Conservation (phyloP, 768 basidiomycete genomes). For the Lentinula boryana region DNA sequence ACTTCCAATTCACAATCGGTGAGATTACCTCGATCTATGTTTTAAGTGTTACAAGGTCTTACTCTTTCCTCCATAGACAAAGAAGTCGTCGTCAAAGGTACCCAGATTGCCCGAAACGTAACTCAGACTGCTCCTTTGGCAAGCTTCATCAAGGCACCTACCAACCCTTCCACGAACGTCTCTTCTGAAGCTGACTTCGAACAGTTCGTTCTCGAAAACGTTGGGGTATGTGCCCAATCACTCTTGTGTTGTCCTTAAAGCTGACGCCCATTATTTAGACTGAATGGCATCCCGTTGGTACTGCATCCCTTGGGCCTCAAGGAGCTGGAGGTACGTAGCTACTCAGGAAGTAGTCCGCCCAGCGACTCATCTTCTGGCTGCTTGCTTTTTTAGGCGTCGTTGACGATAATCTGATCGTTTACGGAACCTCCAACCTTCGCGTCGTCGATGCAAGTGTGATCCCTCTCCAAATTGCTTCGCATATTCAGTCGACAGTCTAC, state of each 20-base stretch:
- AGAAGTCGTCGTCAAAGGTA: background rate
- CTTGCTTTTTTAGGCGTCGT: slow-evolving; percentile 27
- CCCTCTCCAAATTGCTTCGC: slow-evolving; percentile 24
- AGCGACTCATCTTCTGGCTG: background rate
- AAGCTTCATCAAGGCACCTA: background rate
- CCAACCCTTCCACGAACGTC: background rate
- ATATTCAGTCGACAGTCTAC: slow-evolving; percentile 11
- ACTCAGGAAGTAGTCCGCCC: background rate
- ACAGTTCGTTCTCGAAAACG: background rate
- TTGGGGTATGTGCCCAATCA: background rate
- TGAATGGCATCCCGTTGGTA: slow-evolving; percentile 3
- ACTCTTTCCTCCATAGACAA: background rate
- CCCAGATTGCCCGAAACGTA: background rate
- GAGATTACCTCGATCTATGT: background rate
- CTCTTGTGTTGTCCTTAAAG: background rate
- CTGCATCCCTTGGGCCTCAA: background rate
- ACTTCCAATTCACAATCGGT: slow-evolving; percentile 20
- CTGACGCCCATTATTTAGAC: background rate
- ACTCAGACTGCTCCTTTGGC: background rate
- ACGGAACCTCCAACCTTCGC: slow-evolving; percentile 32
- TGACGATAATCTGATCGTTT: slow-evolving; percentile 27
- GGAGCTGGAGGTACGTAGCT: background rate
- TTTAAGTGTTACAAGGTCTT: background rate
- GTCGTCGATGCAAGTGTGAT: slow-evolving; percentile 32
- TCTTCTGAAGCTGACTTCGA: background rate